Percentiles rank a stretch among this genome's conserved stretches.
phyloP scores from a whole-genome alignment of 345 rosid species.

The Aquilaria sinensis region DNA sequence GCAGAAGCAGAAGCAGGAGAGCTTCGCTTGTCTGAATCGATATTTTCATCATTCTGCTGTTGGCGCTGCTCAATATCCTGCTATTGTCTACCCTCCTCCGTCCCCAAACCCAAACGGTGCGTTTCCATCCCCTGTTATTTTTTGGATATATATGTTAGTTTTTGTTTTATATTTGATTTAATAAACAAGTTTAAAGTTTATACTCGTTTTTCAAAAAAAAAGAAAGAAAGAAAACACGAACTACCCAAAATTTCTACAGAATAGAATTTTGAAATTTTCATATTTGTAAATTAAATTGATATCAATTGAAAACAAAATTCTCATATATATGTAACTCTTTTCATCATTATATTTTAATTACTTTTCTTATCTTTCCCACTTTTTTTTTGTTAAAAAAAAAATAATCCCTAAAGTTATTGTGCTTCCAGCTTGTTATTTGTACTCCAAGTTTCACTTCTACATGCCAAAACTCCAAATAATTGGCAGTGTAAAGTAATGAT shows the following conservation, averaged over 20 bases:
- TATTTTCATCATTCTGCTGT: conserved; percentile 30
- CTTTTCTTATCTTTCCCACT: too few species aligned
- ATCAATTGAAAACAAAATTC: background rate
- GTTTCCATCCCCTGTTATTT: background rate
- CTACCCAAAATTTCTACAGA: too few species aligned
- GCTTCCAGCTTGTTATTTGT: background rate
- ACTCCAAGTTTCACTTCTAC: background rate
- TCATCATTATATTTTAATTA: too few species aligned
- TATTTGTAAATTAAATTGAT: background rate
- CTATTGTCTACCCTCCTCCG: conserved; percentile 13
- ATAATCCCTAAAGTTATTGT: too few species aligned
- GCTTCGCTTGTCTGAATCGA: conserved; percentile 47
- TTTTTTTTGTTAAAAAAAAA: too few species aligned
- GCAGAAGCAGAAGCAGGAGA: conserved; percentile 83
- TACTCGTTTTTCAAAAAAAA: background rate
- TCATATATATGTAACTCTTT: too few species aligned
- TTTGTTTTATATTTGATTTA: background rate
- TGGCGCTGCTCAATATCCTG: conserved; percentile 28
- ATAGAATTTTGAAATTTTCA: too few species aligned
- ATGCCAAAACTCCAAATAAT: background rate
- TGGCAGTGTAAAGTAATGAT: background rate
- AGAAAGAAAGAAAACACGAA: too few species aligned
- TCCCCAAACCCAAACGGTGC: conserved; percentile 37
- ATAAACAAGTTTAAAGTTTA: background rate
- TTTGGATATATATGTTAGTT: background rate